A percentile compares a stretch with the other conserved stretches of the same genome.
These are phyloP conservation scores for Colletotrichum acutatum DNA, from an alignment of 2,329 filamentous ascomycete genomes.

Conservation along the genomic window DNA sequence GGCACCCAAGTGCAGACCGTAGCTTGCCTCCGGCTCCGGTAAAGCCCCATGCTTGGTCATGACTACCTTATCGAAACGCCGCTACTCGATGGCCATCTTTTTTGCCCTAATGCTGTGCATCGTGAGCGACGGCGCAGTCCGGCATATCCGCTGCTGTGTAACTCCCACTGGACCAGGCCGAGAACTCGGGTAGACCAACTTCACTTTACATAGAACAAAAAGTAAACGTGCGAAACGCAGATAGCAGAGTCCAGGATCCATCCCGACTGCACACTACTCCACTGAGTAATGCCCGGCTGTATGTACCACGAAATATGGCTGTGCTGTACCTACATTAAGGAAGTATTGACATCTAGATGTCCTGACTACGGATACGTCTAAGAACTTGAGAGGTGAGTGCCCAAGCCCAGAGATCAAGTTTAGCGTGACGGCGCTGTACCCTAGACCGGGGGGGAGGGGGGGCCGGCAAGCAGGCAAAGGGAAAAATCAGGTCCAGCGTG, in stretches of 20 bases:
- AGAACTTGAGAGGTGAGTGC: neutral
- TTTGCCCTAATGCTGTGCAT: neutral
- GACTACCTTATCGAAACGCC: neutral
- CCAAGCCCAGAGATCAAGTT: neutral
- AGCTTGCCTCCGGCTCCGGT: neutral
- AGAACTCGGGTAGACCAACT: neutral
- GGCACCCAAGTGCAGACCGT: neutral
- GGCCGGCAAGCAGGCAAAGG: neutral
- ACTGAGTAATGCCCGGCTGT: neutral
- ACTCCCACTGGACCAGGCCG: neutral
- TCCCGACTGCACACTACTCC: neutral
- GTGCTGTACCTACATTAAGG: neutral
- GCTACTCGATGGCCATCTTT: neutral
- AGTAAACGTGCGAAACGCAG: neutral
- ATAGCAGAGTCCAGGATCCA: neutral
- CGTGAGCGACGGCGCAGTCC: neutral
- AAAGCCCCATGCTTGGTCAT: neutral
- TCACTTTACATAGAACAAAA: neutral
- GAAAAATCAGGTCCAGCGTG: neutral
- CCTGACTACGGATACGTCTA: neutral
- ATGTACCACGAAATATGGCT: neutral
- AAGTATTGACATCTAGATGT: neutral
- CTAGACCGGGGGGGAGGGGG: neutral
- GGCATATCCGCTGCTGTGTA: neutral
- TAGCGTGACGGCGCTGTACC: neutral